Evolutionary conservation across 331 rosid species (phyloP).

Genomic region (Phaseolus coccineus): DNA sequence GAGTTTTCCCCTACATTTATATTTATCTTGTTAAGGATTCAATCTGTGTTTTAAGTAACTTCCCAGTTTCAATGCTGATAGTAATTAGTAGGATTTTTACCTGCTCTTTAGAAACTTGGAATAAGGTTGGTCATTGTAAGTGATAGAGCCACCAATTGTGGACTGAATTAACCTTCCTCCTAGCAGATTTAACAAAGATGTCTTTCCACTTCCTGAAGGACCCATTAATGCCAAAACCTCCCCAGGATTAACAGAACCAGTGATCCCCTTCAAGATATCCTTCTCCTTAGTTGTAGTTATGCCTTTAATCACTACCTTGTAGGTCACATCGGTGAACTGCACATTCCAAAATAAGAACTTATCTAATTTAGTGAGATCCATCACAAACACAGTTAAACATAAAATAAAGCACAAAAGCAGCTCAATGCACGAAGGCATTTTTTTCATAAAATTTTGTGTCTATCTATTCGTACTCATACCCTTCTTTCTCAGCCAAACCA

Average conservation of each 20-base stretch:
- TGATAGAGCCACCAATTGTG: slow-evolving; percentile 66
- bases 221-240: slow-evolving; percentile 99
- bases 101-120: slow-evolving; percentile 84
- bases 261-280: slow-evolving; percentile 81
- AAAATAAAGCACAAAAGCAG: slow-evolving; percentile 25
- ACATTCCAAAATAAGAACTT: slow-evolving; percentile 39
- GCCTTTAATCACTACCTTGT: slow-evolving; percentile 80
- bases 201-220: slow-evolving; percentile 98
- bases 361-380: slow-evolving; percentile 20
- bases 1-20: slow-evolving; percentile 1
- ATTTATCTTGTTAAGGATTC: neutral
- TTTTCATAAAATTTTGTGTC: neutral
- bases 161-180: slow-evolving; percentile 69
- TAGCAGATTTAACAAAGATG: slow-evolving; percentile 79
- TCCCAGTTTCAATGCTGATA: neutral
- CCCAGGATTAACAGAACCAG: slow-evolving; percentile 85
- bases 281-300: slow-evolving; percentile 68
- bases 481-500: slow-evolving; percentile 62
- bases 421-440: slow-evolving; percentile 30
- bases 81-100: slow-evolving; percentile 46
- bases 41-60: neutral
- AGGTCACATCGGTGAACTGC: slow-evolving; percentile 93
- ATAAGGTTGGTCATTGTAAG: slow-evolving; percentile 82
- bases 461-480: slow-evolving; percentile 52
- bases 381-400: slow-evolving; percentile 7